Evolutionary conservation across 768 basidiomycete species (phyloP).

Genomic region (Leccinum aurantiacum): DNA sequence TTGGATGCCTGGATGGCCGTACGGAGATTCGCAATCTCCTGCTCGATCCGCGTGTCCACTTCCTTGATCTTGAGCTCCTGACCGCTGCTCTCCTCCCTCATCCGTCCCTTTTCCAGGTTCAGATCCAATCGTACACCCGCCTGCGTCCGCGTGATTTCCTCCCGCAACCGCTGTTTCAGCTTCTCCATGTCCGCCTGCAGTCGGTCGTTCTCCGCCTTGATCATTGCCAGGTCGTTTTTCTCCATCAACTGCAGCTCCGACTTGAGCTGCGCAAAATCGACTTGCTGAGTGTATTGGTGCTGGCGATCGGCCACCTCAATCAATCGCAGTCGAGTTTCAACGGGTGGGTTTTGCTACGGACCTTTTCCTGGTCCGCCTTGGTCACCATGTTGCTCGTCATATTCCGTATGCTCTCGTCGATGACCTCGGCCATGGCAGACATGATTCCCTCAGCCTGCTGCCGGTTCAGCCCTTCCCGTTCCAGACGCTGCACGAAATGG

Average conservation of each 20-base stretch:
- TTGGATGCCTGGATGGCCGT: slow-evolving; percentile 86
- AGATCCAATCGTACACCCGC: slow-evolving; percentile 91
- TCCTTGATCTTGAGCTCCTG: slow-evolving; percentile 97
- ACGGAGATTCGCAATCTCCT: slow-evolving; percentile 85
- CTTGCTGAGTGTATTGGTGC: slow-evolving; percentile 94
- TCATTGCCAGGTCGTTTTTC: slow-evolving; percentile 93
- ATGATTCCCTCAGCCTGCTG: slow-evolving; percentile 97
- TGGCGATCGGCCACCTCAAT: slow-evolving; percentile 28
- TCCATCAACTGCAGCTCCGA: slow-evolving; percentile 95
- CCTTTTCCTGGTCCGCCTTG: slow-evolving; percentile 96
- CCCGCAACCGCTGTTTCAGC: slow-evolving; percentile 88
- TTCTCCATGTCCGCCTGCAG: slow-evolving; percentile 89
- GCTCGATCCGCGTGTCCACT: slow-evolving; percentile 95
- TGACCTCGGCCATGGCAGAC: slow-evolving; percentile 94
- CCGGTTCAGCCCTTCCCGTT: slow-evolving; percentile 84
- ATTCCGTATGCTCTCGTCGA: slow-evolving; percentile 94
- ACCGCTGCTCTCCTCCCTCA: slow-evolving; percentile 87
- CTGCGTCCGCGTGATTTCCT: slow-evolving; percentile 90
- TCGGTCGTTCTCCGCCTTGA: slow-evolving; percentile 97
- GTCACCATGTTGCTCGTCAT: slow-evolving; percentile 97
- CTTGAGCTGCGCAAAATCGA: slow-evolving; percentile 95
- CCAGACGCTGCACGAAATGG: slow-evolving; percentile 88
- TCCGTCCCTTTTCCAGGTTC: slow-evolving; percentile 94
- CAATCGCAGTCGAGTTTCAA: neutral
- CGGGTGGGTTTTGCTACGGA: slow-evolving; percentile 30